A percentile compares a stretch with the other conserved stretches of the same genome.
phyloP scores from a whole-genome alignment of 345 rosid species.

The Salix udensis region DNA sequence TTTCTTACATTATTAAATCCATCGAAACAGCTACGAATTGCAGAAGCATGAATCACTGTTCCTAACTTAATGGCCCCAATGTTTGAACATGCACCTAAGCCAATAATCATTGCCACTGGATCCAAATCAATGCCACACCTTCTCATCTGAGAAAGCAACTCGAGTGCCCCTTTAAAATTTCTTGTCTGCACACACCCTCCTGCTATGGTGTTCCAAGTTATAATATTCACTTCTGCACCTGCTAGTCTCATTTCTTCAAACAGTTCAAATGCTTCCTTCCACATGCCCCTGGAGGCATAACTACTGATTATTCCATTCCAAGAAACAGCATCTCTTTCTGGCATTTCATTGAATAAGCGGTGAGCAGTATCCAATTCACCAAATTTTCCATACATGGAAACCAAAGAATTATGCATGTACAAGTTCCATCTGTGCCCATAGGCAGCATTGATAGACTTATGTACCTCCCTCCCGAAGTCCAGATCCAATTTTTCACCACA shows the following conservation, averaged over 20 bases:
- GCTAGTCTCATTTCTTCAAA: conserved; percentile 49
- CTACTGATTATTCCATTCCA: conserved; percentile 68
- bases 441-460: conserved; percentile 44
- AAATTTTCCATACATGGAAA: conserved; percentile 70
- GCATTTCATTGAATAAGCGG: conserved; percentile 55
- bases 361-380: conserved; percentile 46
- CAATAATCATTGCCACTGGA: conserved; percentile 50
- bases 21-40: conserved; percentile 39
- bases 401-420: conserved; percentile 68
- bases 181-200: conserved; percentile 53
- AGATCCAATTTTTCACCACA: conserved; percentile 60
- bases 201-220: conserved; percentile 67
- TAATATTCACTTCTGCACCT: conserved; percentile 42
- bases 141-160: conserved; percentile 53
- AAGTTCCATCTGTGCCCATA: conserved; percentile 33
- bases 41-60: conserved; percentile 58
- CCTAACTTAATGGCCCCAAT: conserved; percentile 49
- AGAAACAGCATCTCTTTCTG: conserved; percentile 59
- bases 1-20: conserved; percentile 48
- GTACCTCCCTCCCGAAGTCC: conserved; percentile 52
- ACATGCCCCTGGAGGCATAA: conserved; percentile 63
- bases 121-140: conserved; percentile 38
- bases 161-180: conserved; percentile 46
- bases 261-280: conserved; percentile 60
- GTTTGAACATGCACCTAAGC: conserved; percentile 69